These are phyloP conservation scores for Lathyrus aphaca DNA, from an alignment of 306 rosid genomes.

Conservation along the genomic window DNA sequence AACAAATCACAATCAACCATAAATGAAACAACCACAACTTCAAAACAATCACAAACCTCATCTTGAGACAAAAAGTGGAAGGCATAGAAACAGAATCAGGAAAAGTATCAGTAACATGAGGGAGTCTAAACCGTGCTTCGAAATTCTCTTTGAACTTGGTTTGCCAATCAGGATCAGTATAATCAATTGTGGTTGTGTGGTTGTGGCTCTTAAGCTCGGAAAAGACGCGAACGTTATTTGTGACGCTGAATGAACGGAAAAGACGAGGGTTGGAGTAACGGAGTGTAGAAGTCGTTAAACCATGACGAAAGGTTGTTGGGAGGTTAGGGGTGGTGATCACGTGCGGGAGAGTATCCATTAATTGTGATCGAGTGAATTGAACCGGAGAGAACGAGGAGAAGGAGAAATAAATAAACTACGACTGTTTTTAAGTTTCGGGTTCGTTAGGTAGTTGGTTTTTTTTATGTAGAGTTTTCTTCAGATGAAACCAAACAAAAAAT, in stretches of 20 bases:
- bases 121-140: conserved; percentile 71
- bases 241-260: conserved; percentile 17
- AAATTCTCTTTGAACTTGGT: conserved; percentile 69
- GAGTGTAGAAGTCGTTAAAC: conserved; percentile 17
- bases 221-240: conserved; percentile 37
- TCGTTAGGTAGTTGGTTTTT: not conserved
- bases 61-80: conserved; percentile 82
- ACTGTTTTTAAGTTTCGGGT: not conserved
- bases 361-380: not conserved
- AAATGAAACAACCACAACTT: conserved; percentile 1
- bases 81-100: conserved; percentile 64
- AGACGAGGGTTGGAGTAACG: conserved; percentile 31
- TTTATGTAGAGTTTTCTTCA: not conserved
- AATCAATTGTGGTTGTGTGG: conserved; percentile 48
- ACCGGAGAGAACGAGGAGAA: not conserved
- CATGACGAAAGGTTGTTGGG: conserved; percentile 38
- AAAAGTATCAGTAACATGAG: conserved; percentile 77
- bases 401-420: too few species aligned
- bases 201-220: conserved; percentile 43
- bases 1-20: not conserved
- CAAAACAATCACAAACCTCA: conserved; percentile 55
- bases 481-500: not conserved
- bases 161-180: conserved; percentile 84
- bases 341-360: conserved; percentile 63
- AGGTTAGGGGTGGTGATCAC: conserved; percentile 46